A percentile compares a stretch with the other conserved stretches of the same genome.
Evolutionary conservation across 2,329 filamentous ascomycete species (phyloP).

Genomic region (Ceratocystis cacaofunesta): DNA sequence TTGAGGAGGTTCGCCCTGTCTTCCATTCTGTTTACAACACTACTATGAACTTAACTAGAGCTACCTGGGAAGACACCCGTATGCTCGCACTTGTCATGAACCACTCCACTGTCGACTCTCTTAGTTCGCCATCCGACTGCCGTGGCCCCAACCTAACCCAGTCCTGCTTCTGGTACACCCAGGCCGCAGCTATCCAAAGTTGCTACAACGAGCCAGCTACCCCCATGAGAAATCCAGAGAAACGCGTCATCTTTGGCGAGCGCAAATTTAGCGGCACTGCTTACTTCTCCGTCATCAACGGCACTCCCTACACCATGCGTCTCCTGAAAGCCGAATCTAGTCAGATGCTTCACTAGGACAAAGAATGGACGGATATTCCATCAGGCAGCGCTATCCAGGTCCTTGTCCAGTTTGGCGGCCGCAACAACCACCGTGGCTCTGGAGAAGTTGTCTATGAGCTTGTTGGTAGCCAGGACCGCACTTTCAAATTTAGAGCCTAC

Average conservation of each 20-base stretch:
- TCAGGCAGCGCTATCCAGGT: slow-evolving; percentile 11
- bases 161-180: slow-evolving; percentile 10
- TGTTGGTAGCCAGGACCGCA: slow-evolving; percentile 5
- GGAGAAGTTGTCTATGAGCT: slow-evolving; percentile 9
- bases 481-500: slow-evolving; percentile 8
- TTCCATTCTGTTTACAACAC: slow-evolving; percentile 1
- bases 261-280: slow-evolving; percentile 9
- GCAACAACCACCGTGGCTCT: slow-evolving; percentile 11
- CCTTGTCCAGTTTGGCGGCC: slow-evolving; percentile 12
- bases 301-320: slow-evolving; percentile 12
- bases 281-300: slow-evolving; percentile 11
- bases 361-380: slow-evolving; percentile 10
- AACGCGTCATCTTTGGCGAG: slow-evolving; percentile 10
- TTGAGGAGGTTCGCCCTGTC: slow-evolving; percentile 10
- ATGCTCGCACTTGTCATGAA: slow-evolving; percentile 9
- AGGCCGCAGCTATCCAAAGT: slow-evolving; percentile 5
- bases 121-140: neutral
- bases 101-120: neutral
- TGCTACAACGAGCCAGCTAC: slow-evolving; percentile 6
- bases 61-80: neutral
- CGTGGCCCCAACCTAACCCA: slow-evolving; percentile 1
- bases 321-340: slow-evolving; percentile 2
- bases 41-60: neutral
- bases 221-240: neutral
- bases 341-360: slow-evolving; percentile 13